These are phyloP conservation scores for Sparassis latifolia DNA, from an alignment of 1,284 basidiomycete species.

Conservation along the genomic window DNA sequence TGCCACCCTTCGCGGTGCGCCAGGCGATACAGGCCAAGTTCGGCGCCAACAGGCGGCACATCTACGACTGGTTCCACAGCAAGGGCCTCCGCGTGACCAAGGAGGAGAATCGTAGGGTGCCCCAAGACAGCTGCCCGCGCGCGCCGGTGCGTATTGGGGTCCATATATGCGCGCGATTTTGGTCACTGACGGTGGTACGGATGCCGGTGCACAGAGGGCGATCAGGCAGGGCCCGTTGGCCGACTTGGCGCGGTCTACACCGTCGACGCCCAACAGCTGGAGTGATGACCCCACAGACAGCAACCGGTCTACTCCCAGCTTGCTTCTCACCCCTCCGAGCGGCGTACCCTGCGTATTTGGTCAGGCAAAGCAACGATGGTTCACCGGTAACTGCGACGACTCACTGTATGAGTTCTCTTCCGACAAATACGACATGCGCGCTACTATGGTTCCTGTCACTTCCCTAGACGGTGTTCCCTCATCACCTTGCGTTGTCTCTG, in stretches of 20 bases:
- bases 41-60: slow-evolving; percentile 61
- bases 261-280: not conserved
- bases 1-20: slow-evolving; percentile 64
- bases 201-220: not conserved
- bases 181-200: no score
- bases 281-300: not conserved
- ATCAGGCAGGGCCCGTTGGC: not conserved
- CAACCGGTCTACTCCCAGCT: not conserved
- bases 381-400: not conserved
- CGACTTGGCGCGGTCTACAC: not conserved
- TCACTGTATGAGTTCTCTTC: not conserved
- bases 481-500: no score
- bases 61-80: slow-evolving; percentile 70
- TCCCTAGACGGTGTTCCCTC: not conserved
- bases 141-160: not conserved
- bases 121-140: slow-evolving; percentile 7
- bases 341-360: not conserved
- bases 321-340: not conserved
- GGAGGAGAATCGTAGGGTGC: slow-evolving; percentile 45
- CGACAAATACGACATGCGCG: not conserved
- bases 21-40: slow-evolving; percentile 63
- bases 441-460: not conserved
- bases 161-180: not conserved
- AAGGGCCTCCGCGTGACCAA: slow-evolving; percentile 61
- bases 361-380: not conserved